Conservation (phyloP, 306 rosid species). For the Glycyrrhiza uralensis region DNA sequence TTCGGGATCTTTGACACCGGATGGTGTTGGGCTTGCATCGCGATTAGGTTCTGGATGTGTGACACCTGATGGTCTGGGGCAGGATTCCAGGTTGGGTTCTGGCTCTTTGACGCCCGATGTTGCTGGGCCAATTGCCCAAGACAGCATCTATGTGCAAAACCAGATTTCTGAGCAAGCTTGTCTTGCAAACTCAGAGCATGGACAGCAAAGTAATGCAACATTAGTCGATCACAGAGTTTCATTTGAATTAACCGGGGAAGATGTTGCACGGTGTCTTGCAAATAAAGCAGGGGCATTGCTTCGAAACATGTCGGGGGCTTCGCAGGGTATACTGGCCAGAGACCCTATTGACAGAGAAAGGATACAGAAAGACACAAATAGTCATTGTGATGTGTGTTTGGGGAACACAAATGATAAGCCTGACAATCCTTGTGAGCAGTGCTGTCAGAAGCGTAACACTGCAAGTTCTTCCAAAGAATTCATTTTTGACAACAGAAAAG, state of each 20-base stretch:
- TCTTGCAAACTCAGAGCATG: conserved; percentile 54
- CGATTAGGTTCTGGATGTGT: conserved; percentile 79
- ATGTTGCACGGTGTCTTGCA: conserved; percentile 87
- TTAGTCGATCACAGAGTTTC: conserved; percentile 81
- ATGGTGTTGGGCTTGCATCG: conserved; percentile 65
- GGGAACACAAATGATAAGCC: conserved; percentile 40
- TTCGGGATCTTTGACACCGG: conserved; percentile 86
- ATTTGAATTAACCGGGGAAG: conserved; percentile 92
- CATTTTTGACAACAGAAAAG: conserved; percentile 76
- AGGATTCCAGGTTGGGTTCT: conserved; percentile 62
- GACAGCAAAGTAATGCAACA: conserved; percentile 43
- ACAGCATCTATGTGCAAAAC: conserved; percentile 35
- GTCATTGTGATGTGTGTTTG: conserved; percentile 29
- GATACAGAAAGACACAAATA: conserved; percentile 30
- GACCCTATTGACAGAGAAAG: conserved; percentile 38
- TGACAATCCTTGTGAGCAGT: conserved; percentile 39
- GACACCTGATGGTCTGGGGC: conserved; percentile 83
- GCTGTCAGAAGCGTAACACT: conserved; percentile 64
- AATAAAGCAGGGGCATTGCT: conserved; percentile 49
- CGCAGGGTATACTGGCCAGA: conserved; percentile 48
- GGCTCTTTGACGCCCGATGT: conserved; percentile 65
- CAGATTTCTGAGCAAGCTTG: conserved; percentile 53
- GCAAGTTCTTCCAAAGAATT: conserved; percentile 73
- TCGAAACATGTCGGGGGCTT: conserved; percentile 52
- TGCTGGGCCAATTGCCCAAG: conserved; percentile 47